Evolutionary conservation across 441 rosid genomes (phyloP), one percentile per base, ranked within the genome.

Genomic region (Pelargonium citronellum): DNA sequence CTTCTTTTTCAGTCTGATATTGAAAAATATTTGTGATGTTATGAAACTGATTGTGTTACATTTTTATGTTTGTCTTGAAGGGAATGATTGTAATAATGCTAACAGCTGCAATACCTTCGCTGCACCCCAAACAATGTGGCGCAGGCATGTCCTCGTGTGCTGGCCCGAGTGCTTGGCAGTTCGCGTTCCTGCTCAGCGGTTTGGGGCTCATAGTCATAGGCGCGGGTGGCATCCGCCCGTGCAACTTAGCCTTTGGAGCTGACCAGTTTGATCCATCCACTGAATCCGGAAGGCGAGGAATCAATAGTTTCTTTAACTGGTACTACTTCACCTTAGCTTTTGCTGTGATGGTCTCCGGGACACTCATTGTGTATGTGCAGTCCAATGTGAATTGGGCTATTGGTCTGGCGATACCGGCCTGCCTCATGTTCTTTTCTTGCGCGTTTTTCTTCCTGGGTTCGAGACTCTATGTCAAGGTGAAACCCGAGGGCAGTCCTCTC

Each of bases 191-290:
- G 8, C 16, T 77, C 0, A 65, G 64, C 20, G 77, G 70, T 1
- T 74, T 80, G 9, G 79, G 67, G 12, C 68, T 84, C 22, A 7
- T 81, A 51, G 30, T 84, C 0, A 63, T 80, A 0, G 87, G 87
- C 67, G 83, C 83, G 17, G 83, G 82, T 27, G 87, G 87, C 30
- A 78, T 81, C 37, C 60, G 83, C 63, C 85, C 87, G 0, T 84
- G 85, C 69, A 81, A 81, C 69, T 58, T 81, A 2, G 85, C 85
- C 62, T 81, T 82, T 34, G 85, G 87, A 37, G 85, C 82, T 15
- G 85, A 84, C 46, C 87, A 84, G 51, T 84, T 84, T 68, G 64
- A 81, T 60, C 82, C 87, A 16, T 22, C 67, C 0, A 74, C 82
- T 0, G 77, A 82, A 34, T 78, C 80, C 0, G 85, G 87, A 22